Percentiles rank a stretch among this genome's conserved stretches.
These are phyloP conservation scores for Tricholoma matsutake DNA, from an alignment of 768 basidiomycete species.

Conservation along the genomic window DNA sequence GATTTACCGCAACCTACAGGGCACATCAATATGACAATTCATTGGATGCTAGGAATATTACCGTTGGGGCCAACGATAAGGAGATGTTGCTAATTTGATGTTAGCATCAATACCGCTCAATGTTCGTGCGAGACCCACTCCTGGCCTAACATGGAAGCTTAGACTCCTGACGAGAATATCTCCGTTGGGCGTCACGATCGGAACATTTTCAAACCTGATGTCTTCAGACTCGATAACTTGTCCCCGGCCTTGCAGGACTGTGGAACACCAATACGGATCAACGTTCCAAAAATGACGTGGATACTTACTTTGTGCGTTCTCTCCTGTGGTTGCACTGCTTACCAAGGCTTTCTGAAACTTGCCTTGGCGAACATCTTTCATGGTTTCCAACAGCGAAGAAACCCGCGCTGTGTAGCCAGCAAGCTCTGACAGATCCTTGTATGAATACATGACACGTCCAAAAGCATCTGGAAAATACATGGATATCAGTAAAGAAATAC, in stretches of 20 bases:
- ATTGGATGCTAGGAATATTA: slow-evolving; percentile 19
- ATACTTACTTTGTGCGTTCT: slow-evolving; percentile 70
- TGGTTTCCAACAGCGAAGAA: slow-evolving; percentile 82
- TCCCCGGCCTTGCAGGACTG: slow-evolving; percentile 80
- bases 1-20: slow-evolving; percentile 78
- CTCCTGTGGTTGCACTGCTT: slow-evolving; percentile 66
- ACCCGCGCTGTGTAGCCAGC: slow-evolving; percentile 96
- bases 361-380: slow-evolving; percentile 80
- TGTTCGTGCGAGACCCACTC: slow-evolving; percentile 44
- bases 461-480: slow-evolving; percentile 66
- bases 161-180: slow-evolving; percentile 83
- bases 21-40: background rate
- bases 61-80: slow-evolving; percentile 96
- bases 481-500: slow-evolving; percentile 1
- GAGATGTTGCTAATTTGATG: slow-evolving; percentile 67
- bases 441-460: slow-evolving; percentile 94
- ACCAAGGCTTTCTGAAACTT: slow-evolving; percentile 89
- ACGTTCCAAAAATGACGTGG: background rate
- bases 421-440: slow-evolving; percentile 94
- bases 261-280: background rate
- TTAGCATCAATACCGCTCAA: background rate
- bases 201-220: slow-evolving; percentile 90
- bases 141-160: slow-evolving; percentile 86
- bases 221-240: slow-evolving; percentile 81
- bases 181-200: slow-evolving; percentile 94